These are phyloP conservation scores for Solanum paucissectum DNA, from an alignment of 257 asterid genomes.

Conservation along the genomic window DNA sequence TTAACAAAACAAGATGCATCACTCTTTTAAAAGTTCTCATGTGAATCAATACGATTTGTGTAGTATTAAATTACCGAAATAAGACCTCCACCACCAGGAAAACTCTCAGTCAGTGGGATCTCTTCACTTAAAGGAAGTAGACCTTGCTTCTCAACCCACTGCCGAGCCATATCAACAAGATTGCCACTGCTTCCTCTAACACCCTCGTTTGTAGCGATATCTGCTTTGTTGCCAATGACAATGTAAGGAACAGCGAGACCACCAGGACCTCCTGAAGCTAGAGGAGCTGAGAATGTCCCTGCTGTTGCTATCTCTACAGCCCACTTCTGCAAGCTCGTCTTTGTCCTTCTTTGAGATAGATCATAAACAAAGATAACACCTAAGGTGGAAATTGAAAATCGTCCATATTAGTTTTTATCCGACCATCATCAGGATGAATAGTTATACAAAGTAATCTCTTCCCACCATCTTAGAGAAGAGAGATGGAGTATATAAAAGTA, in stretches of 20 bases:
- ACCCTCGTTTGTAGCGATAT: conserved; percentile 39
- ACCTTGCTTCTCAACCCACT: conserved; percentile 98
- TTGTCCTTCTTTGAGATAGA: conserved; percentile 92
- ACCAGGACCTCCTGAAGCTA: conserved; percentile 87
- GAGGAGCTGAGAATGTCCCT: conserved; percentile 94
- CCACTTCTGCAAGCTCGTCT: conserved; percentile 83
- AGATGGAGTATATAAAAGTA: background rate
- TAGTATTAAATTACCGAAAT: conserved; percentile 50
- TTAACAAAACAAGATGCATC: background rate
- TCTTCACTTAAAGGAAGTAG: conserved; percentile 86
- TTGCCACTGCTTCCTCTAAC: conserved; percentile 87
- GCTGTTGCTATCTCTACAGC: conserved; percentile 80
- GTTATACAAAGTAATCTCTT: background rate
- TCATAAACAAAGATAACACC: conserved; percentile 94
- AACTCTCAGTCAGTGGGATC: conserved; percentile 76
- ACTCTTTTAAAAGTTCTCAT: background rate
- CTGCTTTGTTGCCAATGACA: conserved; percentile 88
- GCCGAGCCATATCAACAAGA: conserved; percentile 95
- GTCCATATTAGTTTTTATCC: background rate
- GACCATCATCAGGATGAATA: background rate
- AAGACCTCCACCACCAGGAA: conserved; percentile 77
- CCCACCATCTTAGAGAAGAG: background rate
- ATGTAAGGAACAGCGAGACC: conserved; percentile 95
- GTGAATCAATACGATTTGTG: background rate
- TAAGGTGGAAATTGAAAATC: conserved; percentile 14